phyloP scores from a whole-genome alignment of 1,284 basidiomycete species.

The Lentinula novae-zelandiae region DNA sequence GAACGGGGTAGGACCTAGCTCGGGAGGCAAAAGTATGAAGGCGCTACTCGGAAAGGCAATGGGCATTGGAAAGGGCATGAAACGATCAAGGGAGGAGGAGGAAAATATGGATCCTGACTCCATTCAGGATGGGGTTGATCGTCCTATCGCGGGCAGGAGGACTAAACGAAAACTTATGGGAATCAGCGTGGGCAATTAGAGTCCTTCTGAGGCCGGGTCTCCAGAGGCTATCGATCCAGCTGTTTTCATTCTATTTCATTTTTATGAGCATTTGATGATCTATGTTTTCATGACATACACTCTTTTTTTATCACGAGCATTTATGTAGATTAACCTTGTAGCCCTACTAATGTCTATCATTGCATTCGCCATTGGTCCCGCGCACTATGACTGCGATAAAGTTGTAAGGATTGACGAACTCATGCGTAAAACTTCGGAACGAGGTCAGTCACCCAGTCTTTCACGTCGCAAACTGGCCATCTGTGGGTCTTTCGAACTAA shows the following conservation, averaged over 20 bases:
- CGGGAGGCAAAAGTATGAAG: neutral
- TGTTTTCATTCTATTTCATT: neutral
- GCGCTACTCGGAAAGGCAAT: constrained; percentile 2
- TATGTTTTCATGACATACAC: neutral
- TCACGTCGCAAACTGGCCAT: too few relatives aligned
- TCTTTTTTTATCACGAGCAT: neutral
- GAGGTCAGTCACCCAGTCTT: too few relatives aligned
- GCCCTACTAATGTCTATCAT: neutral
- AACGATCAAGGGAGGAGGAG: constrained; percentile 8
- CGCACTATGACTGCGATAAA: neutral
- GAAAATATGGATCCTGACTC: constrained; percentile 1
- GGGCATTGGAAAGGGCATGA: neutral
- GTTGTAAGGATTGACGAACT: neutral
- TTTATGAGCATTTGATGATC: neutral
- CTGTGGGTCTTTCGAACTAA: too few relatives aligned
- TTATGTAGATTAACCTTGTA: neutral
- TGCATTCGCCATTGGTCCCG: neutral
- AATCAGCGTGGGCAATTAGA: neutral
- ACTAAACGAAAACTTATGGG: constrained; percentile 8
- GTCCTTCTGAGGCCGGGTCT: too few relatives aligned
- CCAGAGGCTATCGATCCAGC: too few relatives aligned
- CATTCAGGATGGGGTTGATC: neutral
- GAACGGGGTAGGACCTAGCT: neutral
- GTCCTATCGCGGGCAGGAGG: constrained; percentile 7
- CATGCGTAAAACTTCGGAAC: neutral